Percentiles rank a stretch among this genome's conserved stretches.
Conservation (phyloP, 208 protist species). For the Endotrypanum monterogeii region DNA sequence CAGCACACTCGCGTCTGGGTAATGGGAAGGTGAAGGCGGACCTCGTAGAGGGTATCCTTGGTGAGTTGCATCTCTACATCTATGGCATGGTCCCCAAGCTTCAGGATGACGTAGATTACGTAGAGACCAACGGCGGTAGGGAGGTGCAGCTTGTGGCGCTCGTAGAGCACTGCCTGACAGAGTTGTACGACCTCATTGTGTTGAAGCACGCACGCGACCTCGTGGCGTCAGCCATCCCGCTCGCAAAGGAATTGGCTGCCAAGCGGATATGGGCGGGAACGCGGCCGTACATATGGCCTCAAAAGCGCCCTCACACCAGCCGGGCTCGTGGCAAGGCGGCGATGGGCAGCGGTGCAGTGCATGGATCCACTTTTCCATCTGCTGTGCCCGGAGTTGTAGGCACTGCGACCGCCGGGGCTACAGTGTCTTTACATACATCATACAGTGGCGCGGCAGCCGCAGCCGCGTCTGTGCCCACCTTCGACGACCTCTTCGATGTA, state of each 20-base stretch:
- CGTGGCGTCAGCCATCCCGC: conserved; percentile 48
- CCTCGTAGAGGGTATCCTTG: conserved; percentile 74
- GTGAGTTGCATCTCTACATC: conserved; percentile 64
- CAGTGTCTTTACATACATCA: background rate
- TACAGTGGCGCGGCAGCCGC: background rate
- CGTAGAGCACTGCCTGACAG: conserved; percentile 83
- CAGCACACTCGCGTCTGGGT: conserved; percentile 25
- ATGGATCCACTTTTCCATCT: background rate
- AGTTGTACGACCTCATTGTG: conserved; percentile 86
- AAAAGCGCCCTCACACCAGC: conserved; percentile 11
- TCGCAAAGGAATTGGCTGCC: conserved; percentile 81
- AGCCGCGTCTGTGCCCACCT: background rate
- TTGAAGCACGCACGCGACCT: conserved; percentile 61
- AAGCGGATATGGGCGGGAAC: conserved; percentile 48
- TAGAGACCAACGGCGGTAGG: conserved; percentile 65
- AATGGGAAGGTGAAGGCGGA: conserved; percentile 83
- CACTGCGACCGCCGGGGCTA: background rate
- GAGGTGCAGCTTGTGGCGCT: conserved; percentile 59
- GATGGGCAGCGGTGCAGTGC: background rate
- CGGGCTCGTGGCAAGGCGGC: background rate
- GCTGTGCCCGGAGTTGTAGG: background rate
- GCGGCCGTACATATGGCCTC: conserved; percentile 22
- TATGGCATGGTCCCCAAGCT: conserved; percentile 66
- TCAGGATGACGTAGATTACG: conserved; percentile 61
- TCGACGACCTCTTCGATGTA: conserved; percentile 21